phyloP scores from a whole-genome alignment of 352 stramenopile species.

The Phytophthora chlamydospora region DNA sequence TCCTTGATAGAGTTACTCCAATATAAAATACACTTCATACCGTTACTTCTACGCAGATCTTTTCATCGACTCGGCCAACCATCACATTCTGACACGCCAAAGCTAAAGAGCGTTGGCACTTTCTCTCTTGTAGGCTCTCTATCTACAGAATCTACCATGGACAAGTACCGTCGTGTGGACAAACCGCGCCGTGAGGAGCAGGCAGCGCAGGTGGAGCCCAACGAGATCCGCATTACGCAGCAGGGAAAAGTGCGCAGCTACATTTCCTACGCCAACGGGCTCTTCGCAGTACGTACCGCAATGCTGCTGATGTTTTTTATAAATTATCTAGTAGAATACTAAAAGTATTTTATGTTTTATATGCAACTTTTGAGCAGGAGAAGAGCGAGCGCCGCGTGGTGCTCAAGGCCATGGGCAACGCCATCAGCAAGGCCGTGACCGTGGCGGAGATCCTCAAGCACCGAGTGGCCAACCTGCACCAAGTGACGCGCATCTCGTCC shows the following conservation, averaged over 20 bases:
- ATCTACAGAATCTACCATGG: slow-evolving; percentile 41
- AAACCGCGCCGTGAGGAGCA: slow-evolving; percentile 63
- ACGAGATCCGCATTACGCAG: slow-evolving; percentile 88
- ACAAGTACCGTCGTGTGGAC: slow-evolving; percentile 86
- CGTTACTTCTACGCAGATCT: slow-evolving; percentile 38
- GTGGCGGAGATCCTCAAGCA: slow-evolving; percentile 88
- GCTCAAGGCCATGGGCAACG: slow-evolving; percentile 84
- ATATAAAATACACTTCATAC: slow-evolving; percentile 30
- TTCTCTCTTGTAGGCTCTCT: slow-evolving; percentile 7
- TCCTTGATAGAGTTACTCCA: slow-evolving; percentile 39
- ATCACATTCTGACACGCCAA: slow-evolving; percentile 28
- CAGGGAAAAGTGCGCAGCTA: slow-evolving; percentile 83
- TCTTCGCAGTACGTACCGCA: slow-evolving; percentile 58
- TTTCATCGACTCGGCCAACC: slow-evolving; percentile 22
- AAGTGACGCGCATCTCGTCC: slow-evolving; percentile 80
- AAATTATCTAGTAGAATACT: slow-evolving; percentile 7
- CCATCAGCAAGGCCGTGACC: slow-evolving; percentile 86
- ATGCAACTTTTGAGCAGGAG: slow-evolving; percentile 41
- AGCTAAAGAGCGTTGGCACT: slow-evolving; percentile 2
- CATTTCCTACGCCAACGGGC: slow-evolving; percentile 78
- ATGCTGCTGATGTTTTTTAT: slow-evolving; percentile 1
- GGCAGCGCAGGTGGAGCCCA: slow-evolving; percentile 47
- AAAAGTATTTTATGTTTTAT: slow-evolving; percentile 5
- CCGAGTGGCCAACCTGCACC: slow-evolving; percentile 69
- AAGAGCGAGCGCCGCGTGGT: slow-evolving; percentile 68